phyloP scores from a whole-genome alignment of 2,329 filamentous ascomycete genomes.

The Mollisiaceae sp. region DNA sequence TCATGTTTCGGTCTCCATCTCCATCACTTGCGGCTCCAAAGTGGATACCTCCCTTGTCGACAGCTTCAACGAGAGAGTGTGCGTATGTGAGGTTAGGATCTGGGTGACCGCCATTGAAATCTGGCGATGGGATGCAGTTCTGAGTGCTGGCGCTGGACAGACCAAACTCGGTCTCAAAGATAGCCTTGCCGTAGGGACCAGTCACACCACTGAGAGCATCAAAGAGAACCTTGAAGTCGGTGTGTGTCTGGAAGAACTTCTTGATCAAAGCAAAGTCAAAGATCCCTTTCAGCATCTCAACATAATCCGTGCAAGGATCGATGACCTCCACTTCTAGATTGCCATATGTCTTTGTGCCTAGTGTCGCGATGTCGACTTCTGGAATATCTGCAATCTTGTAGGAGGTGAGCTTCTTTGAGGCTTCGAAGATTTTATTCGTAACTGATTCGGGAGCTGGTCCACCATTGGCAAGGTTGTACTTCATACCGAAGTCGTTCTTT shows the following conservation, averaged over 20 bases:
- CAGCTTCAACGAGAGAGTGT: slow-evolving; percentile 89
- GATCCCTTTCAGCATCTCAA: slow-evolving; percentile 95
- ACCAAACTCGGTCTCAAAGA: slow-evolving; percentile 93
- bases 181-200: slow-evolving; percentile 90
- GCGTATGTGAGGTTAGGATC: slow-evolving; percentile 98
- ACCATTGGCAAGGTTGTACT: slow-evolving; percentile 98
- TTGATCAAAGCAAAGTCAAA: slow-evolving; percentile 98
- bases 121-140: slow-evolving; percentile 89
- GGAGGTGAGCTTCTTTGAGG: slow-evolving; percentile 84
- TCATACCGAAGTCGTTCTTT: slow-evolving; percentile 96
- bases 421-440: slow-evolving; percentile 96
- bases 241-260: slow-evolving; percentile 84
- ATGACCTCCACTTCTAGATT: slow-evolving; percentile 92
- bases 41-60: slow-evolving; percentile 89
- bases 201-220: slow-evolving; percentile 95
- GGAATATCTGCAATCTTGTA: slow-evolving; percentile 93
- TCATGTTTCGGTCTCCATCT: slow-evolving; percentile 99
- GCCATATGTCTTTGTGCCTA: slow-evolving; percentile 86
- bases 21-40: slow-evolving; percentile 97
- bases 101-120: slow-evolving; percentile 97
- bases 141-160: slow-evolving; percentile 78
- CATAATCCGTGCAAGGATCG: slow-evolving; percentile 90
- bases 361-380: slow-evolving; percentile 80
- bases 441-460: slow-evolving; percentile 94
- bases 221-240: slow-evolving; percentile 96